Conservation (phyloP, 1,284 basidiomycete species). For the Ceratobasidium sp. region DNA sequence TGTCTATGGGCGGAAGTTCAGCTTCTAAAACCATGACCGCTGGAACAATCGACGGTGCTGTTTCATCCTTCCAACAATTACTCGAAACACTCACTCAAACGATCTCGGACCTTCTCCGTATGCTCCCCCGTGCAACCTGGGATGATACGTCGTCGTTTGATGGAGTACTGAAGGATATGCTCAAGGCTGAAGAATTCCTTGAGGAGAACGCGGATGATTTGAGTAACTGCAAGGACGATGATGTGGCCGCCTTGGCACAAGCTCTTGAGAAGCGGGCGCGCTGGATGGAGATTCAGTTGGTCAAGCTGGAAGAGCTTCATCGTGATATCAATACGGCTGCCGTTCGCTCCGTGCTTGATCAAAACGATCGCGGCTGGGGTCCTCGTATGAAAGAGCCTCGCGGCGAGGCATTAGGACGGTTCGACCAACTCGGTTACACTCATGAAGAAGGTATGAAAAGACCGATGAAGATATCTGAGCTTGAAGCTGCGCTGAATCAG, state of each 20-base stretch:
- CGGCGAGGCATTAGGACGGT: constrained; percentile 57
- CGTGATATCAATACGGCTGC: constrained; percentile 86
- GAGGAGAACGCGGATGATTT: constrained; percentile 60
- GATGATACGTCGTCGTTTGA: constrained; percentile 81
- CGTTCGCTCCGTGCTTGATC: constrained; percentile 76
- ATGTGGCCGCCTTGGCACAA: constrained; percentile 78
- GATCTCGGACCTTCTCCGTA: constrained; percentile 78
- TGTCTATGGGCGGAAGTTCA: constrained; percentile 78
- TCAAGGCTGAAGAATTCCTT: constrained; percentile 83
- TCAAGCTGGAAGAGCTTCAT: constrained; percentile 82
- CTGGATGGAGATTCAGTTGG: constrained; percentile 88
- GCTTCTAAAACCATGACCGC: no score
- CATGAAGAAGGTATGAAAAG: constrained; percentile 55
- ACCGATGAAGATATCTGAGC: constrained; percentile 70
- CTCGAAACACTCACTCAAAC: constrained; percentile 85
- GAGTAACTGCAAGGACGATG: constrained; percentile 63
- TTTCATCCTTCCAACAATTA: constrained; percentile 83
- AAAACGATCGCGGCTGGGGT: constrained; percentile 87
- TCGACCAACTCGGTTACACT: constrained; percentile 66
- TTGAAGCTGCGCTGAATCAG: constrained; percentile 72
- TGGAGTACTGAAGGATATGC: constrained; percentile 81
- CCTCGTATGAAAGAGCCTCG: constrained; percentile 43
- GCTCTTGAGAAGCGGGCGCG: constrained; percentile 82
- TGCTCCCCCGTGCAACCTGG: constrained; percentile 84
- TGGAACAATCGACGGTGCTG: constrained; percentile 84